Evolutionary conservation across 495 filamentous ascomycete genomes (phyloP).

Genomic region (Daldinia bambusicola): DNA sequence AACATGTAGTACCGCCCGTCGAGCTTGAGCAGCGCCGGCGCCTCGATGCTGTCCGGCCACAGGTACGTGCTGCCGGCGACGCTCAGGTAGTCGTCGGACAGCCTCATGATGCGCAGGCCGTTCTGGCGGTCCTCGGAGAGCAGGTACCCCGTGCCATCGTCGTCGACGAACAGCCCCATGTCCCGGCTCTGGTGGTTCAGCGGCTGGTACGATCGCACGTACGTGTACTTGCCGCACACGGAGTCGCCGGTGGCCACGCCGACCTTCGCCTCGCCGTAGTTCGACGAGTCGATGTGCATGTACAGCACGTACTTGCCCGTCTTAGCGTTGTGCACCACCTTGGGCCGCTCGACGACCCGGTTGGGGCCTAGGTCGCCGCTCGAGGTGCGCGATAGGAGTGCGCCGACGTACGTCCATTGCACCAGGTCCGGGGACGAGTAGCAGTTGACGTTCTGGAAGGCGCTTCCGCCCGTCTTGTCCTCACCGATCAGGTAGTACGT

Average conservation of each 20-base stretch:
- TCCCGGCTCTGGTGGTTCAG: conserved; percentile 66
- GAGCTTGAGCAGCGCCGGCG: conserved; percentile 56
- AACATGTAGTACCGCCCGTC: conserved; percentile 55
- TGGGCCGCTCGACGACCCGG: conserved; percentile 72
- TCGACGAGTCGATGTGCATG: conserved; percentile 73
- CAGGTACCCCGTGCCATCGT: conserved; percentile 69
- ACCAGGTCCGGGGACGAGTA: conserved; percentile 68
- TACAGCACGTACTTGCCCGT: conserved; percentile 67
- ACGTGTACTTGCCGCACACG: conserved; percentile 68
- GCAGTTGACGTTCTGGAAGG: conserved; percentile 70
- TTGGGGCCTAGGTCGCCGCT: conserved; percentile 69
- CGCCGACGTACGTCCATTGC: conserved; percentile 68
- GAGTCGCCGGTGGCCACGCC: conserved; percentile 68
- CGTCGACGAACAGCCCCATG: conserved; percentile 69
- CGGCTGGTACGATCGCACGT: conserved; percentile 54
- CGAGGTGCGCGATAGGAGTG: conserved; percentile 60
- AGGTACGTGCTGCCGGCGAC: conserved; percentile 63
- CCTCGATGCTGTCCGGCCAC: conserved; percentile 57
- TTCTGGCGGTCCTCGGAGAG: conserved; percentile 69
- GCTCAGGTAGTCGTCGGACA: conserved; percentile 60
- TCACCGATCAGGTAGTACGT: conserved; percentile 73
- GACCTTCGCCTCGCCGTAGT: conserved; percentile 71
- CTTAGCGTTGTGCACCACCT: conserved; percentile 68
- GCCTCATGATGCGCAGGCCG: conserved; percentile 61
- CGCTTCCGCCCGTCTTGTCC: conserved; percentile 68